Evolutionary conservation across 257 asterid species (phyloP), one percentile per base, ranked within the genome.

Genomic region (Jaltomata sinuosa): DNA sequence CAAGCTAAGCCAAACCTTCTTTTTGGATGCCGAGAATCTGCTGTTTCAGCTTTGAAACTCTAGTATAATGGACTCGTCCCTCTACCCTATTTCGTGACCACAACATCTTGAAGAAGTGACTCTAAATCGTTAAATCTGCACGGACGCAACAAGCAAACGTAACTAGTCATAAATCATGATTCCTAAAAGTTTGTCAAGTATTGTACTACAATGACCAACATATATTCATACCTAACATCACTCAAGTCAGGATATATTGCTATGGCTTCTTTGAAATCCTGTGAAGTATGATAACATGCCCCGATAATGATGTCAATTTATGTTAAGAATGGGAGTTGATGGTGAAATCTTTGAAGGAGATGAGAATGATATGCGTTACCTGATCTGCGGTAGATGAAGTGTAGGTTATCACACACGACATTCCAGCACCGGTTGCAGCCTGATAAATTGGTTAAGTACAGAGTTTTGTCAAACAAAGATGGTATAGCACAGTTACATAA

Each of bases 371-470:
- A 34, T 69, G 71, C 53, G 25, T 83, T 83, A 93, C 99, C 97
- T 96, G 99, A 87, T 87, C 84, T 71, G 98, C 96, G 1, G 99
- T 97, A 29, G 99, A 97, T 74, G 94, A 83, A 19, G 98, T 95
- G 84, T 93, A 95, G 52, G 98, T 92, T 61, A 97, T 94, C 83
- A 95, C 93, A 85, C 99, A 97, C 1, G 97, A 85, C 99, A 97
- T 95, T 85, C 98, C 97, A 29, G 98, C 99, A 54, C 95, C 91
- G 11, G 90, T 92, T 83, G 99, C 99, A 5, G 98, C 99, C 98
- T 94, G 92, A 90, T 40, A 83, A 78, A 62, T 42, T 18, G n/a
- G 25, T 49, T n/a, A 9, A 45, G 50, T 34, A 78, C 11, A 82
- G 42, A 80, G 72, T 29, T 49, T 38, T 36, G 47, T 67, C 71